phyloP scores from a whole-genome alignment of 2,329 filamentous ascomycete species.

The Lachnellula cervina region DNA sequence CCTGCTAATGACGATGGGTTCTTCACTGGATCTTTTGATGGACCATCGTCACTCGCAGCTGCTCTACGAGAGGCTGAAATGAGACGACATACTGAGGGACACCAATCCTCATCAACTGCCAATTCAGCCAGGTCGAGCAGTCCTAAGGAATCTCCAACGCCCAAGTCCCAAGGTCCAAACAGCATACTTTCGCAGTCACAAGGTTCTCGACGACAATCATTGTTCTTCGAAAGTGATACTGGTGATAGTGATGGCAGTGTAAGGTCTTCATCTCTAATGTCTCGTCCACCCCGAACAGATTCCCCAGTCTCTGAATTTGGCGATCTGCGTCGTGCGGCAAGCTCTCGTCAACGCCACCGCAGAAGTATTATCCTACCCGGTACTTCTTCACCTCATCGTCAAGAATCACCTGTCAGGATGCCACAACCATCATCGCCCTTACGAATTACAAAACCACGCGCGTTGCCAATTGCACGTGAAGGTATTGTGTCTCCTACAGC shows the following conservation, averaged over 20 bases:
- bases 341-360: conserved; percentile 77
- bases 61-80: conserved; percentile 40
- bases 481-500: conserved; percentile 76
- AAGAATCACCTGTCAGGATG: conserved; percentile 79
- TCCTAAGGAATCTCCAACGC: conserved; percentile 85
- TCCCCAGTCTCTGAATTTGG: conserved; percentile 87
- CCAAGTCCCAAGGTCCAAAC: conserved; percentile 67
- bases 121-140: conserved; percentile 79
- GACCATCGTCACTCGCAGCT: conserved; percentile 50
- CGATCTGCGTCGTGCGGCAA: conserved; percentile 68
- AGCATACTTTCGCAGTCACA: conserved; percentile 54
- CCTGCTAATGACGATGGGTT: conserved; percentile 49
- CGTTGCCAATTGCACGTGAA: conserved; percentile 54
- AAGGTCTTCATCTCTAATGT: conserved; percentile 70
- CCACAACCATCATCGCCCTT: conserved; percentile 78
- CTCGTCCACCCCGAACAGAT: conserved; percentile 67
- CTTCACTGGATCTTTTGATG: conserved; percentile 51
- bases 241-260: conserved; percentile 84
- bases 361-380: conserved; percentile 81
- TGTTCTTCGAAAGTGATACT: conserved; percentile 77
- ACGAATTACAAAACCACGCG: conserved; percentile 76
- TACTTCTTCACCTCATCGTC: conserved; percentile 72
- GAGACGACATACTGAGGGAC: conserved; percentile 31
- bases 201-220: conserved; percentile 68
- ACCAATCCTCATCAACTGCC: conserved; percentile 49